Evolutionary conservation across 345 rosid species (phyloP), one percentile per base, ranked within the genome.

Genomic region (Odontarrhena argentea): DNA sequence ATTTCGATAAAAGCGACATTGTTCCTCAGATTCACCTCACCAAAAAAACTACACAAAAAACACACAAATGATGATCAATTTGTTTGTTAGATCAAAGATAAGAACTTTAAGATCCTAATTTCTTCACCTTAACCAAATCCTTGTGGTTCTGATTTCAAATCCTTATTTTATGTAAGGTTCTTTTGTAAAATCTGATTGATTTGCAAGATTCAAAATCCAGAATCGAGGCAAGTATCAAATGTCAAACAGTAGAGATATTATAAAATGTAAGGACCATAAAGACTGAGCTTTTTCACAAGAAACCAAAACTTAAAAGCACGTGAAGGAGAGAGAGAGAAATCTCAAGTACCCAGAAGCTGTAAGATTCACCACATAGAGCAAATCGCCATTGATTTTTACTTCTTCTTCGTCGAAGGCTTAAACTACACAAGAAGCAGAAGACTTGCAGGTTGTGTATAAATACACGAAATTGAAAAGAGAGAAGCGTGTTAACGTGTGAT

Each of bases 1-100:
- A 37, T 49, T 77, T 91, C 34, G 97, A 84, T 65, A 94, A 40
- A 56, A 84, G 77, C 36, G 92, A 80, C 92, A 94, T 80, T 13
- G 75, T 18, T 55, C 66, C 36, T 8, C 50, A 70, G 42, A 55
- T 63, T 30, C 53, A 36, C 28, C 22, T 9, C 42, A 73, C 69
- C 60, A 26, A 22, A 26, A 26, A 22, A 51, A 69, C 65, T 65
- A 51, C 52, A 48, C 28, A 44, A 13, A 11, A 58, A 32, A 4
- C 15, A 47, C 9, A 49, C 28, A 45, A 60, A 60, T 25, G 25
- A 34, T 57, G 28, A 65, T 46, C 40, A 67, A 15, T 44, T 46
- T 51, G 10, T 24, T 9, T 18, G 49, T 47, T 44, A 3, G 24
- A 43, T 6, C 36, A 22, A 15, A 64, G 2, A 56, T 56, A 46